Evolutionary conservation across 164 flowering plant species (phyloP), one percentile per base, ranked within the genome.

Genomic region (Magnolia changhungtana): DNA sequence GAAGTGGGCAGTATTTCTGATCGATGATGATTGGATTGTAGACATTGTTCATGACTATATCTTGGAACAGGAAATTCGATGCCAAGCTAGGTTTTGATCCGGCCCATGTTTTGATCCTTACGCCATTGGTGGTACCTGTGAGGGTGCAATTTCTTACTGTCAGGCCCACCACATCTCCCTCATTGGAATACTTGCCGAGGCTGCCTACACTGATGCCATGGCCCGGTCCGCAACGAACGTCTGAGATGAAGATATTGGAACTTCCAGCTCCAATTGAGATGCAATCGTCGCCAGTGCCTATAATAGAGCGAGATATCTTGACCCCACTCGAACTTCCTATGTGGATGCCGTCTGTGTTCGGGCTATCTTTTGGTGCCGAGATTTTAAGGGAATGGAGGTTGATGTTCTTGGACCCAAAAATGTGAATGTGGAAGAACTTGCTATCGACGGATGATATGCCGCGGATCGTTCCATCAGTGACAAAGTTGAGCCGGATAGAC

Each of bases 171-270:
- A 92, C 92, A 10, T 81, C 81, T 45, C 79, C n/a, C 74, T 91
- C 93, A 21, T 80, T 50, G 0, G 50, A 16, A 65, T 84, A 80
- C 82, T 84, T 91, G 3, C 97, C 97, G 2, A 90, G 84, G 81
- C 95, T 88, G 5, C 94, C 92, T 37, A 90, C 81, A 63, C 96
- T 89, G 69, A 87, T 85, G 2, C 88, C 88, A 52, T 85, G 89
- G 18, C 87, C 87, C 0, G 87, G 87, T 1, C 87, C 88, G 23
- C 89, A 86, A 10, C n/a, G 10, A 7, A 85, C 67, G 8, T 79
- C 50, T 50, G 45, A 14, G 3, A 87, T 72, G 50, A 50, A 31
- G 14, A 87, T 37, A 73, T 84, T 71, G 4, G 16, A 20, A 13
- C 73, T 64, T 16, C 85, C 87, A 4, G 81, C 76, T 1, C 85